Conservation (phyloP, 768 basidiomycete species). For the Boletus vinaceobasis region DNA sequence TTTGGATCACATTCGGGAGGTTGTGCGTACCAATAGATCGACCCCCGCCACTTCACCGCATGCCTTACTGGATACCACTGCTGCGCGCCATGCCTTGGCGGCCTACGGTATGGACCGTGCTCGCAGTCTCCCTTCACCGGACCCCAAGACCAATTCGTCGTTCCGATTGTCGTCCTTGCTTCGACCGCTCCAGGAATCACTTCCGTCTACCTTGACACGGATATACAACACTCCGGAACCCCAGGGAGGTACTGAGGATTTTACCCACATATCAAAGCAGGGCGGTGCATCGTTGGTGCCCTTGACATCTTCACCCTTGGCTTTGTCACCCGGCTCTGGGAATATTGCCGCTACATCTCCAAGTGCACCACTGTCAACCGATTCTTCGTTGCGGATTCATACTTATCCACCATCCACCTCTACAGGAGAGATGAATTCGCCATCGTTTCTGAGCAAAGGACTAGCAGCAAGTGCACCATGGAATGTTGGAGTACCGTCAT, state of each 20-base stretch:
- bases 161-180: constrained; percentile 67
- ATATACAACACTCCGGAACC: constrained; percentile 32
- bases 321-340: constrained; percentile 16
- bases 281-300: constrained; percentile 58
- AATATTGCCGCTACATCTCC: constrained; percentile 7
- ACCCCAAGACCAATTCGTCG: constrained; percentile 37
- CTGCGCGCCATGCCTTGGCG: constrained; percentile 31
- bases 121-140: constrained; percentile 35
- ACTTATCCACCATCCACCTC: constrained; percentile 79
- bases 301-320: constrained; percentile 41
- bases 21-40: constrained; percentile 56
- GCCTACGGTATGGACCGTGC: constrained; percentile 39
- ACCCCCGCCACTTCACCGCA: constrained; percentile 20
- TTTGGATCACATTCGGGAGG: constrained; percentile 76
- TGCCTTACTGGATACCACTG: constrained; percentile 59
- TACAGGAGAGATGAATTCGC: constrained; percentile 42
- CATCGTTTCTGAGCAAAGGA: constrained; percentile 42
- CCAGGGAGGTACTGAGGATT: constrained; percentile 52
- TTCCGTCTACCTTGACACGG: constrained; percentile 37
- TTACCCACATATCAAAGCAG: constrained; percentile 65
- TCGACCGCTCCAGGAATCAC: constrained; percentile 62
- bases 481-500: constrained; percentile 69
- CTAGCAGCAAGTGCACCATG: constrained; percentile 38
- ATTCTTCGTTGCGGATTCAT: constrained; percentile 45
- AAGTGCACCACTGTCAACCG: constrained; percentile 17